Base-by-base conservation (phyloP, 305 asterid genomes). In the Fraxinus platypoda region DNA sequence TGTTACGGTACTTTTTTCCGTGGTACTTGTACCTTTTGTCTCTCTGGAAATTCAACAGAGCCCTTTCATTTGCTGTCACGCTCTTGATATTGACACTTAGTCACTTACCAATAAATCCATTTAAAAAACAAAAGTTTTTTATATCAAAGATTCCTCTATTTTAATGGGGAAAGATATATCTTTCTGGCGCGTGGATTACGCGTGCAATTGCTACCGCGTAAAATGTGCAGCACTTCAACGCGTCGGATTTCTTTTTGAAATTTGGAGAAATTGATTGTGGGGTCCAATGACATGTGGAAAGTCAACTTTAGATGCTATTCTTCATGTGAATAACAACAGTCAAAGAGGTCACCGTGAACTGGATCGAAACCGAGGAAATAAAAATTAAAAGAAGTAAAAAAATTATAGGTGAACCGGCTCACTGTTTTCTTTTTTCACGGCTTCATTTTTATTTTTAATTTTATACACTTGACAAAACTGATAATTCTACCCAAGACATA, bases 241-340 rank as follows among this genome's bases (percentile, higher is more conserved):
- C 70, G n/a, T 76, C 35, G 33, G 80, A 46, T 76, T 46, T 76
- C 13, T 25, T 38, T 19, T 26, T 30, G 75, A 41, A 41, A 70
- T 70, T 13, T 70, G 75, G 21, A 30, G 34, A 25, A 70, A 70
- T 21, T 70, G 37, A 15, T 15, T 15, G 17, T 38, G 33, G 71
- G 78, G 80, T 11, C 80, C 43, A 76, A 23, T 46, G 23, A 11
- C 26, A 26, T 13, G 23, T 28, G 62, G 26, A 57, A 76, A 76
- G 80, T 76, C 80, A 76, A 76, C 80, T 76, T 76, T 68, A 28
- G 75, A 5, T 68, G 19, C 35, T 30, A 68, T 12, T 23, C 17
- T 2, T 28, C 75, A 68, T 13, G 38, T 68, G 41, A 30, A 13
- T 6, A 52, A 46, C n/a, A 70, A 5, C 75, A 30, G 75, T 31